A percentile compares a stretch with the other conserved stretches of the same genome.
phyloP scores from a whole-genome alignment of 257 asterid genomes.

The Paraleonurus japonicus region DNA sequence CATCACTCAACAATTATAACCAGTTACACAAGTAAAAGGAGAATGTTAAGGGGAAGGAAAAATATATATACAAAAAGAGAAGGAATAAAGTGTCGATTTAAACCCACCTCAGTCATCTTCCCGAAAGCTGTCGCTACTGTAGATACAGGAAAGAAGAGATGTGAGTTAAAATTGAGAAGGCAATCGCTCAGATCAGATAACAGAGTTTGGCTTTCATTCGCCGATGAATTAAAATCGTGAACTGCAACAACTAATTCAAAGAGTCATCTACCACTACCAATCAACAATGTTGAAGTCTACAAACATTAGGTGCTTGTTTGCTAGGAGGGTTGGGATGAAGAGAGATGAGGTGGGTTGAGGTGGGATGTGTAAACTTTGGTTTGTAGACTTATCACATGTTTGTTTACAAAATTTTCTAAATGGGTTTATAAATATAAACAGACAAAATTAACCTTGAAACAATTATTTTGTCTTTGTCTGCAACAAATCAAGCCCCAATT shows the following conservation, averaged over 20 bases:
- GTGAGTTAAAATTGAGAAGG: background rate
- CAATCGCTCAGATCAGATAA: background rate
- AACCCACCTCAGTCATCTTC: background rate
- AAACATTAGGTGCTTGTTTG: background rate
- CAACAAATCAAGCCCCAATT: too few relatives aligned
- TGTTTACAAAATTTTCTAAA: too few relatives aligned
- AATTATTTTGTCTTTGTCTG: too few relatives aligned
- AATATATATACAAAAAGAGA: background rate
- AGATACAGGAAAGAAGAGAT: background rate
- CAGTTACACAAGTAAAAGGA: background rate
- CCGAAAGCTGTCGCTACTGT: background rate
- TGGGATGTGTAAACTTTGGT: too few relatives aligned
- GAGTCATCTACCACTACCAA: background rate
- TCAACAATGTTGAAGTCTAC: background rate
- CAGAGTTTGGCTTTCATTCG: background rate
- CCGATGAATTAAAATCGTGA: background rate
- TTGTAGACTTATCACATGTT: too few relatives aligned
- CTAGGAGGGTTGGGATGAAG: too few relatives aligned
- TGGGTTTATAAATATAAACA: too few relatives aligned
- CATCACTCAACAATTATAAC: background rate
- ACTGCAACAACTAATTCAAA: background rate
- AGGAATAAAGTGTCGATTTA: background rate
- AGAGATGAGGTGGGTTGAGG: too few relatives aligned
- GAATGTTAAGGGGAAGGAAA: background rate
- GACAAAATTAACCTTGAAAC: too few relatives aligned